Conservation (phyloP, 2,329 filamentous ascomycete genomes). For the Hypoxylon sp. region DNA sequence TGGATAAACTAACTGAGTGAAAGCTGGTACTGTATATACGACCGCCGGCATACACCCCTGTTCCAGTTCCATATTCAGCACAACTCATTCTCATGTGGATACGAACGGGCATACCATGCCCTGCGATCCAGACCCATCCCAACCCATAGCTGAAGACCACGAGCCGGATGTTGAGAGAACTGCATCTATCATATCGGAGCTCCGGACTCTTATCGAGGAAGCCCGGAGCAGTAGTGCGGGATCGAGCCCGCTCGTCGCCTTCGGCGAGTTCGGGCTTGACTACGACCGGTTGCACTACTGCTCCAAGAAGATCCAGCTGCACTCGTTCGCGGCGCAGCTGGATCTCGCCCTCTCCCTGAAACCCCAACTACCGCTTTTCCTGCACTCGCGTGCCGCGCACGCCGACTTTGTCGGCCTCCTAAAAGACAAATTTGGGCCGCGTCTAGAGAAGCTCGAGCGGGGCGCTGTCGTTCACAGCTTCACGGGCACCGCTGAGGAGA, state of each 20-base stretch:
- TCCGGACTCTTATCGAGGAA: constrained; percentile 75
- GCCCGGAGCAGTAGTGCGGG: constrained; percentile 62
- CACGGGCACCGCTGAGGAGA: constrained; percentile 88
- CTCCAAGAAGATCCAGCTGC: constrained; percentile 82
- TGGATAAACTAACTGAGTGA: constrained; percentile 10
- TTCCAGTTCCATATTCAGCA: constrained; percentile 83
- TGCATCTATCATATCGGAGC: constrained; percentile 66
- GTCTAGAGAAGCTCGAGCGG: constrained; percentile 76
- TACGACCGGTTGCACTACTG: constrained; percentile 93
- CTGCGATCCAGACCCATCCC: constrained; percentile 67
- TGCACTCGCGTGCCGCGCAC: constrained; percentile 91
- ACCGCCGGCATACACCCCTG: constrained; percentile 97
- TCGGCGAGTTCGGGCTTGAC: constrained; percentile 96
- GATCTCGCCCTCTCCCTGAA: constrained; percentile 78
- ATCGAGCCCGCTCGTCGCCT: constrained; percentile 74
- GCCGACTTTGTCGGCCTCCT: constrained; percentile 85
- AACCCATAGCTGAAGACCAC: constrained; percentile 65
- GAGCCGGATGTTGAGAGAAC: constrained; percentile 63
- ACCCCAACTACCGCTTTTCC: constrained; percentile 87
- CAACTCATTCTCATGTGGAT: constrained; percentile 61
- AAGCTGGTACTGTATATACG: constrained; percentile 86
- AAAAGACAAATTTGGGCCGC: constrained; percentile 68
- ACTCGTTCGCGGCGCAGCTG: constrained; percentile 88
- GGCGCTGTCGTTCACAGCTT: constrained; percentile 95
- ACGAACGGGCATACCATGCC: constrained; percentile 64